Base-by-base conservation (phyloP, 148 eudicot genomes). In the Fagopyrum homotropicum region DNA sequence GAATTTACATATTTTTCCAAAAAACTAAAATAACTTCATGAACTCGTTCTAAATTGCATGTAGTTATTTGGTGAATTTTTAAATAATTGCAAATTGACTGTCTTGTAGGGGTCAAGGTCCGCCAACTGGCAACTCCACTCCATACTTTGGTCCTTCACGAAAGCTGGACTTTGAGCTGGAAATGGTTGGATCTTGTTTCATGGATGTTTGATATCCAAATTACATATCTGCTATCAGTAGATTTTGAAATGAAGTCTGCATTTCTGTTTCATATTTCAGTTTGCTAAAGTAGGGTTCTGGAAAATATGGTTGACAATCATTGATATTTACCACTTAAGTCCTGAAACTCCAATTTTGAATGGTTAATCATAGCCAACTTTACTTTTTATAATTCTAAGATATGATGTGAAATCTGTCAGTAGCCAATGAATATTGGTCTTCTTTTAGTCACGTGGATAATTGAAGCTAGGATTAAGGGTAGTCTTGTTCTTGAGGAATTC, bases 151-250 rank as follows among this genome's bases (percentile, higher is more conserved):
- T 78, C 97, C 97, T 72, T 92, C 98, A 15, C 73, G 78, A 45
- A 95, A 90, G 81, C 82, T 95, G 84, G 98, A 92, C 84, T 95
- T 95, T 76, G 98, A 95, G 84, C 88, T 92, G 77, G 98, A 95
- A 89, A 95, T 95, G 98, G 97, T 92, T 78, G 77, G 86, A 40
- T 55, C 45, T 72, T 63, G 52, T 43, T 66, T 57, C 5, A 40
- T 40, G 46, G 46, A 66, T 66, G 71, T 66, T 66, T 29, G 16
- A 16, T 66, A 66, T 66, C 16, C 6, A 14, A 9, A 66, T 17
- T 40, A 40, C 2, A 40, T 17, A 43, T 66, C 46, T 9, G 43
- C 40, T 40, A 2, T 14, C 69, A 66, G 71, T 66, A 66, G 35
- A 66, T 66, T 66, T 66, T 40, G 47, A 43, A 40, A 35, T 40